A percentile compares a stretch with the other conserved stretches of the same genome.
Conservation (phyloP, 306 rosid species). For the Casuarina equisetifolia region DNA sequence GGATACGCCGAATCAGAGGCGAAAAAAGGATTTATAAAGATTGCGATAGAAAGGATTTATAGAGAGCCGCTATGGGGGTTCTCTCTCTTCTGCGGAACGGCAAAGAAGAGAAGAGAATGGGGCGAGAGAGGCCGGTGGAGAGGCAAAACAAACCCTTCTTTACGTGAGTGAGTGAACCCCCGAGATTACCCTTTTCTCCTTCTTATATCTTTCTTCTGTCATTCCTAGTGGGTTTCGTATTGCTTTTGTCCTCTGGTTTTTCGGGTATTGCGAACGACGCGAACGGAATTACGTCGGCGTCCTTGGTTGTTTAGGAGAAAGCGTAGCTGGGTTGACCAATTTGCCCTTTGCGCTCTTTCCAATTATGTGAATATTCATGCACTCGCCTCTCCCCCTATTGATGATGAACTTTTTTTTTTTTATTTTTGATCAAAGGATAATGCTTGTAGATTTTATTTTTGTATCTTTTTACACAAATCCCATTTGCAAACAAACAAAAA, state of each 20-base stretch:
- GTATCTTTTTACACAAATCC: too few relatives aligned
- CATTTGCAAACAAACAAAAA: too few relatives aligned
- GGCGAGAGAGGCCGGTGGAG: slow-evolving; percentile 31
- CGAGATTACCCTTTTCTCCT: neutral
- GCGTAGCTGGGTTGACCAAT: neutral
- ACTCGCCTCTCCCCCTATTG: neutral
- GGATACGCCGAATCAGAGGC: slow-evolving; percentile 39
- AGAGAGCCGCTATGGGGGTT: slow-evolving; percentile 31
- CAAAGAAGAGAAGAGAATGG: slow-evolving; percentile 49
- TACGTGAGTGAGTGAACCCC: neutral
- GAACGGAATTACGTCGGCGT: slow-evolving; percentile 11
- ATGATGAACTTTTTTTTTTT: too few relatives aligned
- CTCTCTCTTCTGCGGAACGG: slow-evolving; percentile 71
- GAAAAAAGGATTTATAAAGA: neutral
- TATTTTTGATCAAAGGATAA: too few relatives aligned
- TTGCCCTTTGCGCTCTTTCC: neutral
- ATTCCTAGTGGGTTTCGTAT: neutral
- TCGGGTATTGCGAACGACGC: neutral
- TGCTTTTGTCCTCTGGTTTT: neutral
- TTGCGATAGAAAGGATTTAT: neutral
- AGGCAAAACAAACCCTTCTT: slow-evolving; percentile 52
- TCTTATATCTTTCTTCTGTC: neutral
- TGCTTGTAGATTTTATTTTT: too few relatives aligned
- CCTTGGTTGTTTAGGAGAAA: neutral
- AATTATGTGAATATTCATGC: neutral